Conservation (phyloP, 768 basidiomycete genomes). For the Boletus subcaerulescens region DNA sequence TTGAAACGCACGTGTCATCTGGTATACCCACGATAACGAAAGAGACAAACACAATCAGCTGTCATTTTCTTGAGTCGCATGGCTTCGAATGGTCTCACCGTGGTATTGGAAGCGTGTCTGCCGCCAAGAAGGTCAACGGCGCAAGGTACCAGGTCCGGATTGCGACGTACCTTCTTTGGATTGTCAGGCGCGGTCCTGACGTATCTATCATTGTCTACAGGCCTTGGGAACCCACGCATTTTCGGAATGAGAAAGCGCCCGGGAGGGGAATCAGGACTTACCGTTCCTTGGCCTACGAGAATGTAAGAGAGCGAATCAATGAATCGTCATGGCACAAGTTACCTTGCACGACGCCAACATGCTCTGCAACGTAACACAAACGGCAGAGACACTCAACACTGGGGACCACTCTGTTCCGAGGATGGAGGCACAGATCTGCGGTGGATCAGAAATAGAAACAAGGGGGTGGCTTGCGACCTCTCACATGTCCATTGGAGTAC, state of each 20-base stretch:
- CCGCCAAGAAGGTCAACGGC: conserved; percentile 11
- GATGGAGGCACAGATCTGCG: conserved; percentile 84
- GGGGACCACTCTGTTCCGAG: conserved; percentile 90
- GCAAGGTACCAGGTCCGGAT: neutral
- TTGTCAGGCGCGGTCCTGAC: conserved; percentile 75
- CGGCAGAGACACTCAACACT: conserved; percentile 75
- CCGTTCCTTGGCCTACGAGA: conserved; percentile 59
- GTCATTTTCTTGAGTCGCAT: neutral
- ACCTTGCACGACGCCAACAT: conserved; percentile 95
- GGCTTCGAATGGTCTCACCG: conserved; percentile 42
- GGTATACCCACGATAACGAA: neutral
- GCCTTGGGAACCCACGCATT: conserved; percentile 41
- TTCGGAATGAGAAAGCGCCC: conserved; percentile 2
- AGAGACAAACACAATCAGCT: conserved; percentile 16
- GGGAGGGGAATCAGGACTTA: conserved; percentile 30
- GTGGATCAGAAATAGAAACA: conserved; percentile 15
- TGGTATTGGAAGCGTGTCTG: conserved; percentile 83
- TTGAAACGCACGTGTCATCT: conserved; percentile 61
- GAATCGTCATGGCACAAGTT: conserved; percentile 1
- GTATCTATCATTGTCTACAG: conserved; percentile 81
- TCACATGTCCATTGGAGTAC: conserved; percentile 84
- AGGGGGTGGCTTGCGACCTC: conserved; percentile 14
- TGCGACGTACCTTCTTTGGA: conserved; percentile 71
- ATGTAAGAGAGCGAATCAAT: neutral
- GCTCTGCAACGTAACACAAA: conserved; percentile 85